These are phyloP conservation scores for Chalaropsis thielavioides DNA, from an alignment of 2,329 filamentous ascomycete genomes.

Conservation along the genomic window DNA sequence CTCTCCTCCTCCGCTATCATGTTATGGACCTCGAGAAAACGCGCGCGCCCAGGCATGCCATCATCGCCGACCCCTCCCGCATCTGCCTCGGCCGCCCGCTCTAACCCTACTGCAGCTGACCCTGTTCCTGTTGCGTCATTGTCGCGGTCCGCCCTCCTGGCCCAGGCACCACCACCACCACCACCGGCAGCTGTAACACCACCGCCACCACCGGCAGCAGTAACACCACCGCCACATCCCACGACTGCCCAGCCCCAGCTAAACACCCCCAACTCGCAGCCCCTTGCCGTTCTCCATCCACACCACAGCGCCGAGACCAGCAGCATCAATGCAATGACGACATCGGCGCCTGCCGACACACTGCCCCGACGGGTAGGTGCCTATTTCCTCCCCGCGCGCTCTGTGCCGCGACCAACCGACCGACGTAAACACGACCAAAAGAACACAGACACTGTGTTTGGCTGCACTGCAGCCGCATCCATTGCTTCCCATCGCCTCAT, in stretches of 20 bases:
- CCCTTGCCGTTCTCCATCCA: too few species aligned
- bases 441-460: not conserved
- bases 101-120: conserved; percentile 18
- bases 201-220: not conserved
- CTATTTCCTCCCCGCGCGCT: not conserved
- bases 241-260: conserved; percentile 1
- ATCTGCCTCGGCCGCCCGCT: not conserved
- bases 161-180: not conserved
- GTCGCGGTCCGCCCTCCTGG: not conserved
- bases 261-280: not conserved
- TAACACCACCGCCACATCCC: not conserved
- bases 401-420: too few species aligned
- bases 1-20: conserved; percentile 12
- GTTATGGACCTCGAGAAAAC: conserved; percentile 28
- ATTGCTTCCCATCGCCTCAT: not conserved
- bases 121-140: conserved; percentile 9
- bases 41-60: conserved; percentile 24
- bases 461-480: not conserved
- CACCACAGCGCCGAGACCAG: not conserved
- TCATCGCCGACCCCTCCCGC: not conserved
- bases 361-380: conserved; percentile 8
- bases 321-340: not conserved
- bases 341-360: not conserved
- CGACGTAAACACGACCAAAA: not conserved
- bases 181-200: too few species aligned